Percentiles rank a stretch among this genome's conserved stretches.
Evolutionary conservation across 2,329 filamentous ascomycete genomes (phyloP).

Genomic region (Intubia oerlemansii): DNA sequence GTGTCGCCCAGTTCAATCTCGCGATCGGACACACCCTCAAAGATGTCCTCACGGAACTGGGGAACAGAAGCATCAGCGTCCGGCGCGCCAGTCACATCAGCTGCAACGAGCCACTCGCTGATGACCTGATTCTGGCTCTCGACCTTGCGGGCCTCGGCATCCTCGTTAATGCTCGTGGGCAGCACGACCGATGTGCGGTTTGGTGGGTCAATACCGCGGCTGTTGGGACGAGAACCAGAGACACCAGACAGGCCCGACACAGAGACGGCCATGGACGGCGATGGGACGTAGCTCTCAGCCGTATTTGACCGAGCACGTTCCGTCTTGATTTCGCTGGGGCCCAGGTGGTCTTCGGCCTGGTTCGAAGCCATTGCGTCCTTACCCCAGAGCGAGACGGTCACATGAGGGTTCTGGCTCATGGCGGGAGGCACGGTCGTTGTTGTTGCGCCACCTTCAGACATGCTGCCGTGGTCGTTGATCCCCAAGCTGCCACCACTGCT

Average conservation of each 20-base stretch:
- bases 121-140: slow-evolving; percentile 28
- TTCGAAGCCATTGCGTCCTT: slow-evolving; percentile 16
- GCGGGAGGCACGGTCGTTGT: slow-evolving; percentile 17
- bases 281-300: too few species aligned
- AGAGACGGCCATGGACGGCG: not conserved
- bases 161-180: slow-evolving; percentile 24
- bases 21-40: slow-evolving; percentile 18
- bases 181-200: slow-evolving; percentile 21
- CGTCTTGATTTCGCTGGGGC: slow-evolving; percentile 8
- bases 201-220: slow-evolving; percentile 23
- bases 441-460: slow-evolving; percentile 25
- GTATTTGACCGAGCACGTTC: slow-evolving; percentile 1
- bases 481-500: slow-evolving; percentile 18
- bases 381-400: slow-evolving; percentile 35
- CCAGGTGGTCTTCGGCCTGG: slow-evolving; percentile 5
- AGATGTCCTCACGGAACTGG: too few species aligned
- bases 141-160: slow-evolving; percentile 18
- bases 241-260: too few species aligned
- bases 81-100: slow-evolving; percentile 4
- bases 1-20: slow-evolving; percentile 22
- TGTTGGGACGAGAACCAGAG: too few species aligned
- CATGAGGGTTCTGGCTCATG: slow-evolving; percentile 27
- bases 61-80: too few species aligned
- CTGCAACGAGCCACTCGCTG: slow-evolving; percentile 24
- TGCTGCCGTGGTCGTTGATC: slow-evolving; percentile 4